phyloP scores from a whole-genome alignment of 768 basidiomycete species.

The Tulasnella sp. region DNA sequence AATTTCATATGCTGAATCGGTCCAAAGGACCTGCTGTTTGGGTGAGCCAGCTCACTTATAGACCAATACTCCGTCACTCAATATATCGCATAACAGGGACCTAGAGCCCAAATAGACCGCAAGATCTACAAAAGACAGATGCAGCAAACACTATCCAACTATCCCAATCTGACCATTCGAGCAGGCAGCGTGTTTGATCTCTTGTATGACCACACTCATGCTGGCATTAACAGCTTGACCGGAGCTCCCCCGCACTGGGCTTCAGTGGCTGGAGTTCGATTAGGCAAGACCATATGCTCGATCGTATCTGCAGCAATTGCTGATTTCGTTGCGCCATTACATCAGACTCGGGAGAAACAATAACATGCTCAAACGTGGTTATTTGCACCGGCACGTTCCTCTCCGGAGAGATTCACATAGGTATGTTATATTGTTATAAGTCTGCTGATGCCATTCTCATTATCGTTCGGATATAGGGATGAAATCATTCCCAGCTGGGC shows the following conservation, averaged over 20 bases:
- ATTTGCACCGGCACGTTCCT: constrained; percentile 88
- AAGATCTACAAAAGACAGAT: constrained; percentile 72
- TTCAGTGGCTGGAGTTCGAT: constrained; percentile 21
- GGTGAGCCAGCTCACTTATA: constrained; percentile 33
- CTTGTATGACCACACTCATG: constrained; percentile 38
- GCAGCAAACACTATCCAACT: constrained; percentile 52
- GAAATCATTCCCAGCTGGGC: constrained; percentile 50
- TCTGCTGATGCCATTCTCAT: neutral
- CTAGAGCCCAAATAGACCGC: constrained; percentile 78
- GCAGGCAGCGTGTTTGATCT: constrained; percentile 72
- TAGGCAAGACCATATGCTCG: constrained; percentile 42
- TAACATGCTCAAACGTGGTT: constrained; percentile 68
- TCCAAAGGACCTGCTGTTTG: constrained; percentile 84
- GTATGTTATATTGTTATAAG: constrained; percentile 26
- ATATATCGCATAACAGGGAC: constrained; percentile 42
- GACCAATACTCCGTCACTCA: neutral
- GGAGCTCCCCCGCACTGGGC: too few species aligned
- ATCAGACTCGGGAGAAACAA: constrained; percentile 58
- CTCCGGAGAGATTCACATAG: constrained; percentile 83
- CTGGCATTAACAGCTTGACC: constrained; percentile 10
- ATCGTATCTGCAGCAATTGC: neutral
- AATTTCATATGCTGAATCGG: constrained; percentile 73
- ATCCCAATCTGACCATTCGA: constrained; percentile 54
- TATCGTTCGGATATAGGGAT: constrained; percentile 9
- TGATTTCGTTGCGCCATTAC: constrained; percentile 3